Evolutionary conservation across 768 basidiomycete genomes (phyloP).

Genomic region (Ramaria rubella): DNA sequence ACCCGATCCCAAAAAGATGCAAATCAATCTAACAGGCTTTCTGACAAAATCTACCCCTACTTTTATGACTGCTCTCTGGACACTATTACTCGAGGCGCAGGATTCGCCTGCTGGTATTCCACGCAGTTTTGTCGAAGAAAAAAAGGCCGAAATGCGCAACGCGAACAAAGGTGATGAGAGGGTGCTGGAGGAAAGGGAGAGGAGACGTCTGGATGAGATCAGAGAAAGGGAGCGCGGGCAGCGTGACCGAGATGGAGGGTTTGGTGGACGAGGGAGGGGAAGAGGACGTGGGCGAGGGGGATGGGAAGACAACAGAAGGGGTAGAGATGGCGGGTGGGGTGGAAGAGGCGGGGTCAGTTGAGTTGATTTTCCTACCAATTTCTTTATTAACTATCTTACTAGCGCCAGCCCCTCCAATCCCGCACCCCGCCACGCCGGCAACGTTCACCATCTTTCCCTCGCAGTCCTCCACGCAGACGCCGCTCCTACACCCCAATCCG

Average conservation of each 20-base stretch:
- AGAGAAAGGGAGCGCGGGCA: slow-evolving; percentile 52
- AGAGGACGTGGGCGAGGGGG: slow-evolving; percentile 41
- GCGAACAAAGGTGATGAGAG: slow-evolving; percentile 56
- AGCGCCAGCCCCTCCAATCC: slow-evolving; percentile 21
- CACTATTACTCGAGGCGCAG: slow-evolving; percentile 88
- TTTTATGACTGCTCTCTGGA: slow-evolving; percentile 91
- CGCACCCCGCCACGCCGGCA: slow-evolving; percentile 22
- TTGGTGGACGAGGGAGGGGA: slow-evolving; percentile 45
- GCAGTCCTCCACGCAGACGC: slow-evolving; percentile 20
- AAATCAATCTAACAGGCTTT: slow-evolving; percentile 91
- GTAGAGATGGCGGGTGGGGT: slow-evolving; percentile 61
- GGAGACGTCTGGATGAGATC: slow-evolving; percentile 65
- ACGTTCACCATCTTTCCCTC: background rate
- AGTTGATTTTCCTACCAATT: background rate
- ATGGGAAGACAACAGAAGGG: slow-evolving; percentile 37
- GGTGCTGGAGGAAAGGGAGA: slow-evolving; percentile 64
- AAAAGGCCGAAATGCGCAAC: slow-evolving; percentile 85
- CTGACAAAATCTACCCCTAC: slow-evolving; percentile 76
- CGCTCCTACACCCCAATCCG: slow-evolving; percentile 8
- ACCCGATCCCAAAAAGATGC: slow-evolving; percentile 93
- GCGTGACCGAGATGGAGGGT: slow-evolving; percentile 37
- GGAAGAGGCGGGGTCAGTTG: slow-evolving; percentile 47
- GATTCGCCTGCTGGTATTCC: slow-evolving; percentile 84
- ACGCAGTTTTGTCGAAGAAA: slow-evolving; percentile 81
- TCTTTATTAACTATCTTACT: background rate